Percentiles rank a stretch among this genome's conserved stretches.
Evolutionary conservation across 2,329 filamentous ascomycete species (phyloP).

Genomic region (Ploettnerulaceae sp.): DNA sequence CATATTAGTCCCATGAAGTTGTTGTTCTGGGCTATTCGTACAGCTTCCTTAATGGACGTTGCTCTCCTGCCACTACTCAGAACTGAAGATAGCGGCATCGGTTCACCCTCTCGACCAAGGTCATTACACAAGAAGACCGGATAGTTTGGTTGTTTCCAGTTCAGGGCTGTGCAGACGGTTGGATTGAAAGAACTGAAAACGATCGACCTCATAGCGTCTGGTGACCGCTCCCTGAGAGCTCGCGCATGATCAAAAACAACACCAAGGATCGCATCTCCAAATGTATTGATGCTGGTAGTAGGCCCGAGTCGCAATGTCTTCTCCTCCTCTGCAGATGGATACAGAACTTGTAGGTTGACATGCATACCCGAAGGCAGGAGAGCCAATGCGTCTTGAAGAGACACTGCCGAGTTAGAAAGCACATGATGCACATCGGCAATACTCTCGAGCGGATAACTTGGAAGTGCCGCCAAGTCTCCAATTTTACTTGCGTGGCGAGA

Average conservation of each 20-base stretch:
- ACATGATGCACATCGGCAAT: conserved; percentile 66
- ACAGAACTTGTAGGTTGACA: conserved; percentile 87
- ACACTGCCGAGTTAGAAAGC: conserved; percentile 71
- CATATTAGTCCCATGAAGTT: conserved; percentile 98
- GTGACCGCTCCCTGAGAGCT: conserved; percentile 55
- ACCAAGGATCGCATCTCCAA: conserved; percentile 76
- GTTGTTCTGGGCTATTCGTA: conserved; percentile 87
- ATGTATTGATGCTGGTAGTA: conserved; percentile 76
- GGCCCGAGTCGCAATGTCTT: conserved; percentile 64
- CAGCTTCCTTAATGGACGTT: conserved; percentile 89
- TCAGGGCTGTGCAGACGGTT: conserved; percentile 85
- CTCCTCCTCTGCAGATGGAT: conserved; percentile 74
- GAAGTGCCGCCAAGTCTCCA: conserved; percentile 41
- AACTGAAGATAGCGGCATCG: conserved; percentile 23
- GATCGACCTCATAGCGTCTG: conserved; percentile 75
- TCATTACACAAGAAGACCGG: conserved; percentile 95
- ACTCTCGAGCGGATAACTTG: conserved; percentile 44
- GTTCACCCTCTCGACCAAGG: conserved; percentile 58
- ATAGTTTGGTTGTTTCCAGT: conserved; percentile 99
- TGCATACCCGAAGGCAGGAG: conserved; percentile 76
- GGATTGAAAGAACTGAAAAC: conserved; percentile 93
- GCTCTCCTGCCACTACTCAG: conserved; percentile 62
- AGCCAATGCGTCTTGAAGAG: conserved; percentile 69
- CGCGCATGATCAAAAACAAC: conserved; percentile 91
- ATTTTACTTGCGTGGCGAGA: conserved; percentile 27